These are phyloP conservation scores for Entophlyctis luteolus DNA, from an alignment of 192 early-diverging fungal species.

Conservation along the genomic window DNA sequence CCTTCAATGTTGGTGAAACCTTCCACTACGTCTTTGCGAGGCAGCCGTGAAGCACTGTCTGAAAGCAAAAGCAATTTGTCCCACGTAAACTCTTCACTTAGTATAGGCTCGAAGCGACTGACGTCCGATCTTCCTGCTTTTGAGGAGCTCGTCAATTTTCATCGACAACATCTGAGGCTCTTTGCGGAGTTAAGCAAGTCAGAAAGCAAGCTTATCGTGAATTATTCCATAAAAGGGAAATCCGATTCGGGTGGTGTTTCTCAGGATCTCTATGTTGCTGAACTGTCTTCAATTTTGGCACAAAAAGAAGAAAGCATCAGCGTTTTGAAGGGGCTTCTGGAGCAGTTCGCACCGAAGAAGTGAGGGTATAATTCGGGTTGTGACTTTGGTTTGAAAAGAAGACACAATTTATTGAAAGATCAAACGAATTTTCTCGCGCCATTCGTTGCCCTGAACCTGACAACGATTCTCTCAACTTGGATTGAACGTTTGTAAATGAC, in stretches of 20 bases:
- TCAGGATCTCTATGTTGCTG: conserved; percentile 19
- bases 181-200: conserved; percentile 41
- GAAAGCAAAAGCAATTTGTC: too few species aligned
- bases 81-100: too few species aligned
- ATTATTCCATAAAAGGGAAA: conserved; percentile 41
- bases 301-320: conserved; percentile 18
- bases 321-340: conserved; percentile 3
- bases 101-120: not conserved
- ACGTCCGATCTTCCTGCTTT: not conserved
- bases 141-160: conserved; percentile 47
- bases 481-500: too few species aligned
- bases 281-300: conserved; percentile 14
- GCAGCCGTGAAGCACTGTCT: too few species aligned
- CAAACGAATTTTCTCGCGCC: too few species aligned
- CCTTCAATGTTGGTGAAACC: not conserved
- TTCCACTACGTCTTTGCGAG: not conserved
- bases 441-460: too few species aligned
- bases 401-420: too few species aligned
- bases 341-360: too few species aligned
- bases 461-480: too few species aligned
- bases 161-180: conserved; percentile 49
- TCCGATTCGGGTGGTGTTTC: not conserved
- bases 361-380: too few species aligned
- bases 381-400: too few species aligned
- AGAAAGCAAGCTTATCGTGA: conserved; percentile 50